Evolutionary conservation across 2,329 filamentous ascomycete species (phyloP), one percentile per base, ranked within the genome.

Genomic region (Pseudogymnoascus sp.): DNA sequence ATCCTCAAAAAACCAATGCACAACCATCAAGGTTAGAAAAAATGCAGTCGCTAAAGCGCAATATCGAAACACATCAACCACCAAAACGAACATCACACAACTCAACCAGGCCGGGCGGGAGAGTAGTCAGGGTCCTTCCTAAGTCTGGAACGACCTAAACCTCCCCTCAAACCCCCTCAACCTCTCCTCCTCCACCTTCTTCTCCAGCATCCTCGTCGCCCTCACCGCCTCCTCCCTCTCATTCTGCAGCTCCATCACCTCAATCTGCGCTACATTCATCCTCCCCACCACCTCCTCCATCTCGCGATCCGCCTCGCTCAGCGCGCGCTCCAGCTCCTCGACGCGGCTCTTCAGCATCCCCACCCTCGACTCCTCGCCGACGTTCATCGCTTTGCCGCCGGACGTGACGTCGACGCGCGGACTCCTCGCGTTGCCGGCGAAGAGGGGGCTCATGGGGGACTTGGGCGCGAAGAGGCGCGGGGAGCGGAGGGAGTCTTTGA

Each of bases 201-300:
- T 81, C 75, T 93, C 87, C 62, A 95, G 81, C 73, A 81, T 83
- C 66, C 86, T 82, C 65, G 90, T 91, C 74, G 88, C 83, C 66
- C 84, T 83, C 69, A 90, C 83, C 18, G 90, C 89, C 67, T 89
- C 86, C 70, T 95, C 90, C 69, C 85, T 82, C 75, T 89, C 84
- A 68, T 85, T 84, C 75, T 93, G 90, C 64, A 96, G 79, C 72
- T 90, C 84, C 71, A 89, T 85, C 63, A 95, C 90, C 76, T 93
- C 89, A 69, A 93, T 90, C 77, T 95, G 90, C 8, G 90, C 89
- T 69, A 81, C 80, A 76, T 91, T 93, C 87, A 96, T 93, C 67
- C 89, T 83, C 65, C 87, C 81, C 6, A 96, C 89, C 6, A 95
- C 90, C 74, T 91, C 87, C 72, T 91, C 86, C 89, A 95, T 93